Evolutionary conservation across 2,329 filamentous ascomycete genomes (phyloP).

Genomic region (Xylariaceae sp.): DNA sequence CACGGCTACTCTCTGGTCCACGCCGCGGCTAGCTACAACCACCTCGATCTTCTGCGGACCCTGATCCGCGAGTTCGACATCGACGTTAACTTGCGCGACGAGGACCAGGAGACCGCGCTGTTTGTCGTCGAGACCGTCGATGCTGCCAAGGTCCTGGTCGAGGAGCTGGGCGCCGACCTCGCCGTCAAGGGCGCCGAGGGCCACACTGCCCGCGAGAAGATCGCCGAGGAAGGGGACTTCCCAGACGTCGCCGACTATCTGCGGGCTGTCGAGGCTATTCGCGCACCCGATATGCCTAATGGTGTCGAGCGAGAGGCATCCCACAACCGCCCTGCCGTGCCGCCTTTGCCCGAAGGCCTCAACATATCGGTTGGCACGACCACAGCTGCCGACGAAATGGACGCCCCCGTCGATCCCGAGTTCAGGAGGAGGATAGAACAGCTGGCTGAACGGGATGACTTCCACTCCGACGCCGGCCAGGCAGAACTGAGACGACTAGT

Average conservation of each 20-base stretch:
- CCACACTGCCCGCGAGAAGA: slow-evolving; percentile 72
- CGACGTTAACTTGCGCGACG: slow-evolving; percentile 73
- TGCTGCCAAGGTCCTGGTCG: slow-evolving; percentile 70
- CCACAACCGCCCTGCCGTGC: slow-evolving; percentile 33
- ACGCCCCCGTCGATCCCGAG: slow-evolving; percentile 66
- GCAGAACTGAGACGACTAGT: slow-evolving; percentile 70
- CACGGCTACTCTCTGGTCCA: slow-evolving; percentile 94
- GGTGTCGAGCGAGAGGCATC: slow-evolving; percentile 20
- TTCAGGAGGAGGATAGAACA: slow-evolving; percentile 84
- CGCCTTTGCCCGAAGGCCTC: slow-evolving; percentile 66
- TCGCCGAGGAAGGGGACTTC: slow-evolving; percentile 70
- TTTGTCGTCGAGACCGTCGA: slow-evolving; percentile 82
- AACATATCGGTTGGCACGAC: slow-evolving; percentile 72
- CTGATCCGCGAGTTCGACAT: slow-evolving; percentile 72
- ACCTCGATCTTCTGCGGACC: slow-evolving; percentile 68
- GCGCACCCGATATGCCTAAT: slow-evolving; percentile 19
- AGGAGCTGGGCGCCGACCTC: slow-evolving; percentile 69
- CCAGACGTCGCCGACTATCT: slow-evolving; percentile 71
- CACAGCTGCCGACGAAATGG: slow-evolving; percentile 51
- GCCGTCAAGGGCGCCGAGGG: slow-evolving; percentile 63
- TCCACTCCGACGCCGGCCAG: slow-evolving; percentile 74
- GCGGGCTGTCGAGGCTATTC: slow-evolving; percentile 24
- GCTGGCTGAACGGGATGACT: slow-evolving; percentile 74
- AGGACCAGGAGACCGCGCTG: slow-evolving; percentile 89
- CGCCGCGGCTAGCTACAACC: slow-evolving; percentile 87